Evolutionary conservation across 352 stramenopile genomes (phyloP).

Genomic region (Phytopythium chamaehyphon): DNA sequence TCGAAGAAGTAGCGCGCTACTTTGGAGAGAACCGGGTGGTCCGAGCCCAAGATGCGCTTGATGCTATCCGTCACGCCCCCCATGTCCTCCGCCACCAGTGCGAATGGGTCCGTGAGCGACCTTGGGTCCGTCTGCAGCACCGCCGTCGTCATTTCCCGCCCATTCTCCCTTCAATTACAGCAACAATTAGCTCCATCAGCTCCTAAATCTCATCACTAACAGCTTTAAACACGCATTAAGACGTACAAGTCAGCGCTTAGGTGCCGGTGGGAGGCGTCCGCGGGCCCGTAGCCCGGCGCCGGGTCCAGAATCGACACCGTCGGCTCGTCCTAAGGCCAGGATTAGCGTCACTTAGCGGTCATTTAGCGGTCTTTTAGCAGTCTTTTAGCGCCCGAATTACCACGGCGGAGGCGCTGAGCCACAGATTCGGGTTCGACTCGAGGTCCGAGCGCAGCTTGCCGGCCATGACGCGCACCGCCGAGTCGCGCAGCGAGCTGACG

Average conservation of each 20-base stretch:
- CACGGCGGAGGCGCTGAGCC: constrained; percentile 73
- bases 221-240: neutral
- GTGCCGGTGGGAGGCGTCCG: constrained; percentile 22
- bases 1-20: constrained; percentile 96
- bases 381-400: no score
- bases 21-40: constrained; percentile 96
- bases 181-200: neutral
- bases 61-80: constrained; percentile 92
- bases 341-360: no score
- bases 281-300: constrained; percentile 51
- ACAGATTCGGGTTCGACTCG: constrained; percentile 80
- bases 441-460: constrained; percentile 59
- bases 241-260: constrained; percentile 35
- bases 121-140: constrained; percentile 53
- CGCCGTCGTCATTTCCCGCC: constrained; percentile 26
- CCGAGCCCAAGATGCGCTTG: constrained; percentile 94
- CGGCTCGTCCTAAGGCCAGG: constrained; percentile 57
- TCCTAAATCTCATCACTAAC: neutral
- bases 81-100: constrained; percentile 90
- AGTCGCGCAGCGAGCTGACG: constrained; percentile 60
- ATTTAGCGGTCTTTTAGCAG: no score
- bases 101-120: constrained; percentile 89
- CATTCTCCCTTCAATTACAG: constrained; percentile 15
- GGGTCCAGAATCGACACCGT: constrained; percentile 83
- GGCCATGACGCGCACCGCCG: constrained; percentile 52